A percentile compares a stretch with the other conserved stretches of the same genome.
Evolutionary conservation across 805 yeast species (phyloP).

Genomic region (Clavispora fructus): DNA sequence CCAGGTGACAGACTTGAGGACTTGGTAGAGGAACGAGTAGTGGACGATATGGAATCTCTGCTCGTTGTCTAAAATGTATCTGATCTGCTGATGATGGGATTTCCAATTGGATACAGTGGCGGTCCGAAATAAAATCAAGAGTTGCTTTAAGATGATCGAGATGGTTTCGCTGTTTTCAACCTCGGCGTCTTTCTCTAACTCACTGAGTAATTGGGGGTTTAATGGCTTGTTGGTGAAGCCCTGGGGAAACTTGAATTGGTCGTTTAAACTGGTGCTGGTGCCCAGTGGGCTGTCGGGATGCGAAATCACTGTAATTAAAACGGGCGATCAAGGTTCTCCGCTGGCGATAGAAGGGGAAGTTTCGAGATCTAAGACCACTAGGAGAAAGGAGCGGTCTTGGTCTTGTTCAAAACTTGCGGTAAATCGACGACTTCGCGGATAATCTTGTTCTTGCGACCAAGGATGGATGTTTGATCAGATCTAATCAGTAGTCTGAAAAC

Average conservation of each 20-base stretch:
- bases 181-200: conserved; percentile 1
- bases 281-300: conserved; percentile 37
- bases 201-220: conserved; percentile 1
- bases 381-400: neutral
- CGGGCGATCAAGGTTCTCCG: neutral
- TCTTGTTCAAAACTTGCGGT: conserved; percentile 1
- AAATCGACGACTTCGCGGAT: neutral
- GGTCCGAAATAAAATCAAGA: conserved; percentile 46
- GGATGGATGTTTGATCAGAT: conserved; percentile 16
- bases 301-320: conserved; percentile 29
- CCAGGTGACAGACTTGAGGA: neutral
- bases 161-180: conserved; percentile 22
- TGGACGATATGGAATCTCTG: conserved; percentile 5
- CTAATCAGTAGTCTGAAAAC: conserved; percentile 36
- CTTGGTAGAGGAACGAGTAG: conserved; percentile 8
- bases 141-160: conserved; percentile 45
- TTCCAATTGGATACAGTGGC: conserved; percentile 37
- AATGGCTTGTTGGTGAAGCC: conserved; percentile 8
- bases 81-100: conserved; percentile 39
- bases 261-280: conserved; percentile 14
- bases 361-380: neutral
- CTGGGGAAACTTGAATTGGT: conserved; percentile 8
- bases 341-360: neutral
- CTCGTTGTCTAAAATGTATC: conserved; percentile 31
- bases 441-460: neutral